A percentile compares a stretch with the other conserved stretches of the same genome.
Evolutionary conservation across 2,329 filamentous ascomycete species (phyloP).

Genomic region (Ophiostoma sp.): DNA sequence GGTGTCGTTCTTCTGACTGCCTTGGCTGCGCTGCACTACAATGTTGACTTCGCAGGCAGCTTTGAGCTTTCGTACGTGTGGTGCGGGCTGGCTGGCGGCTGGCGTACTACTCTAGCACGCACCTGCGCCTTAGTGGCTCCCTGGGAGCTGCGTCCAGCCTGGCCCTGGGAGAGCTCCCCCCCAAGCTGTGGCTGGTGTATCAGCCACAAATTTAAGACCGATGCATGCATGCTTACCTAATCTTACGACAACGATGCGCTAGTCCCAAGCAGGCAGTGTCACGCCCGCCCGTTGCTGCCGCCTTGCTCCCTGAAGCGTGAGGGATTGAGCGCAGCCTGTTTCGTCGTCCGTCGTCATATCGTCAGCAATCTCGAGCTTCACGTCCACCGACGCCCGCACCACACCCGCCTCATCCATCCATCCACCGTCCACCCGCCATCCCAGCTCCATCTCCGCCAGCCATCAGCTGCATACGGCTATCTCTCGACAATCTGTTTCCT

Average conservation of each 20-base stretch:
- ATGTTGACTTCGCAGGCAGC: constrained; percentile 25
- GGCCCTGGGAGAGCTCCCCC: constrained; percentile 8
- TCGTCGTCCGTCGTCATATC: constrained; percentile 7
- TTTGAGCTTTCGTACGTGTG: constrained; percentile 27
- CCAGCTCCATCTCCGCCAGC: background rate
- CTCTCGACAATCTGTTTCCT: no score
- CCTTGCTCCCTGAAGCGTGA: background rate
- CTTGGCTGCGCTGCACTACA: background rate
- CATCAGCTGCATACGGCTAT: no score
- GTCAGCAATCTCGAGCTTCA: background rate
- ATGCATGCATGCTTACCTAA: background rate
- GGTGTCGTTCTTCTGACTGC: constrained; percentile 3
- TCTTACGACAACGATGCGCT: background rate
- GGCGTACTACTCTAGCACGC: background rate
- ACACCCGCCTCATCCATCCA: no score
- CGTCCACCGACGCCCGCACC: background rate
- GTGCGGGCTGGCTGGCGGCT: constrained; percentile 14
- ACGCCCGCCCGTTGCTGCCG: constrained; percentile 10
- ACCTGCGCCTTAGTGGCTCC: no score
- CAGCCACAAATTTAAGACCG: no score
- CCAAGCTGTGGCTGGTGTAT: constrained; percentile 6
- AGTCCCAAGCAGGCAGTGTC: background rate
- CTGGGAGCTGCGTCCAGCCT: background rate
- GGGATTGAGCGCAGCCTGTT: constrained; percentile 10
- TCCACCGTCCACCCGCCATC: no score